Evolutionary conservation across 2,329 filamentous ascomycete species (phyloP), one percentile per base, ranked within the genome.

Genomic region (Aureobasidium namibiae): DNA sequence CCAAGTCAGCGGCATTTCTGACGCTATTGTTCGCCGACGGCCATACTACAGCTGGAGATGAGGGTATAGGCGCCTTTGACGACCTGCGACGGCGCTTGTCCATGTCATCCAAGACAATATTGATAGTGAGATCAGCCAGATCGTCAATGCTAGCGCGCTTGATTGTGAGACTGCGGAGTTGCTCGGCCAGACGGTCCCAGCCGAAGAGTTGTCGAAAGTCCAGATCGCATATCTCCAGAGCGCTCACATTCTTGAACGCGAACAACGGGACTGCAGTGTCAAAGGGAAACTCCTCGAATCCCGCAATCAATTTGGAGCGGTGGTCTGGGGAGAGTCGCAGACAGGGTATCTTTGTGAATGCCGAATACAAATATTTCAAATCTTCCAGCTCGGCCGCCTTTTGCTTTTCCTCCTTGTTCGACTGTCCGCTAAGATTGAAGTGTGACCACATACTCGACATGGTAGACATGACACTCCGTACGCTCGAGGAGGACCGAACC

Each of bases 151-250:
- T 85, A 59, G 89, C 92, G 65, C 91, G 85, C 75, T 91, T 96
- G 64, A 99, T 79, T 2, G 89, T 94, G 64, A 99, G 79, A 63
- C 90, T 95, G 61, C 91, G 86, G 63, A 99, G 77, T 72, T 96
- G 92, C 70, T 99, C 94, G 9, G 94, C 89, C 59, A 97, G 76
- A 61, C 89, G 85, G 71, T 99, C 92, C 94, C 94, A 99, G 60
- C 94, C 94, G 74, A 91, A 96, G 75, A 97, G 96, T 67, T 96
- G 92, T 62, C 94, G 85, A 70, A 96, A 96, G 73, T 99, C 94
- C 70, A 97, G 88, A 74, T 95, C 92, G 75, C 87, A 92, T 56
- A 99, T 89, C 73, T 99, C 94, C 64, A 99, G 80, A 23, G 90
- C 88, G 74, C 92, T 92, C 57, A 97, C 78, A 66, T 97, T 99